Conservation (phyloP, 2,329 filamentous ascomycete genomes). For the Trichoderma koningii region DNA sequence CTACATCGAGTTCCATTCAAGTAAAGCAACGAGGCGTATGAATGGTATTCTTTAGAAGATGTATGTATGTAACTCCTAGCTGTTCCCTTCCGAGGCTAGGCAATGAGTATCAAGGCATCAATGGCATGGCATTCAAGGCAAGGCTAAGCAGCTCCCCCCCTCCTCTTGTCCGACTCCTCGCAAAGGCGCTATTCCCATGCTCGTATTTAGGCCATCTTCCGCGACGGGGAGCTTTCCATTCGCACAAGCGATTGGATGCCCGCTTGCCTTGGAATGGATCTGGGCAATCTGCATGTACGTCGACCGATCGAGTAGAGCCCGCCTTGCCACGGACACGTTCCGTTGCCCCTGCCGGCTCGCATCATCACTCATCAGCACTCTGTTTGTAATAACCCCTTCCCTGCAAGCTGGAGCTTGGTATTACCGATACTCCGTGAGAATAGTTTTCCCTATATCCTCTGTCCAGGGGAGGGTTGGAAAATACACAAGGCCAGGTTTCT, state of each 20-base stretch:
- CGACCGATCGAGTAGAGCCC: slow-evolving; percentile 23
- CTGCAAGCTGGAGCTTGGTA: not conserved
- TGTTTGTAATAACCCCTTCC: not conserved
- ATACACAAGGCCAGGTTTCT: not conserved
- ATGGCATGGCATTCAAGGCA: slow-evolving; percentile 4
- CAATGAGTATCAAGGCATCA: not conserved
- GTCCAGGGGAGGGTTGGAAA: not conserved
- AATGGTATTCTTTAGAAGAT: no score
- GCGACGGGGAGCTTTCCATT: slow-evolving; percentile 13
- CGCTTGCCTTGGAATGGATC: slow-evolving; percentile 20
- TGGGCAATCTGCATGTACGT: slow-evolving; percentile 23
- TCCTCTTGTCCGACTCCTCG: not conserved
- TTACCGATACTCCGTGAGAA: slow-evolving; percentile 1
- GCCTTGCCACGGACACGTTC: slow-evolving; percentile 14
- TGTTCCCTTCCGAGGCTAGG: not conserved
- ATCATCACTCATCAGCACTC: slow-evolving; percentile 1
- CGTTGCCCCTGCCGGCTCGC: not conserved
- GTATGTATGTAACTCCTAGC: not conserved
- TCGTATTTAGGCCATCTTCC: slow-evolving; percentile 1
- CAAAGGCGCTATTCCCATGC: not conserved
- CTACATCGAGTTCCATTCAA: not conserved
- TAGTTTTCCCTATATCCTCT: not conserved
- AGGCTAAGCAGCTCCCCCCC: not conserved
- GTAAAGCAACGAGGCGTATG: not conserved
- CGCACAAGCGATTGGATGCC: slow-evolving; percentile 25